Conservation (phyloP, 768 basidiomycete genomes). For the Boletellus sp. region DNA sequence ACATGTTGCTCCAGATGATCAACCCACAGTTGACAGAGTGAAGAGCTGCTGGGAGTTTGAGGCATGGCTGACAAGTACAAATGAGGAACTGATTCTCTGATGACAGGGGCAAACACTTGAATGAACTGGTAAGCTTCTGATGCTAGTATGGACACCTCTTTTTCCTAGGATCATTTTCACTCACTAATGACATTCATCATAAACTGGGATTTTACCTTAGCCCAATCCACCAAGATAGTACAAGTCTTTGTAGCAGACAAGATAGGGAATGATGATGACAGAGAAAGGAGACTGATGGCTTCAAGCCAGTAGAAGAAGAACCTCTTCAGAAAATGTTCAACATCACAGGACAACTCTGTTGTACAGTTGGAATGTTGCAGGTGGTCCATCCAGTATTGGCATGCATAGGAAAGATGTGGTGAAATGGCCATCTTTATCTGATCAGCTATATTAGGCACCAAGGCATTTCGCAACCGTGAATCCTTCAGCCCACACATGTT, state of each 20-base stretch:
- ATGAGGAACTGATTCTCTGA: background rate
- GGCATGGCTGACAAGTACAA: background rate
- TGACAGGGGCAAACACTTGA: background rate
- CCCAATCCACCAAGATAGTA: background rate
- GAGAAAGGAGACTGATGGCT: background rate
- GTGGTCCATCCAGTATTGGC: slow-evolving; percentile 3
- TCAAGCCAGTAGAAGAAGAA: slow-evolving; percentile 3
- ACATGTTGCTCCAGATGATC: background rate
- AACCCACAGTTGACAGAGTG: background rate
- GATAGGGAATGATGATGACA: background rate
- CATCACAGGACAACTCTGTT: background rate
- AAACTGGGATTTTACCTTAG: background rate
- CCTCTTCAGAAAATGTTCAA: slow-evolving; percentile 2
- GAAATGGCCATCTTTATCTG: background rate
- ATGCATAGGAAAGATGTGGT: background rate
- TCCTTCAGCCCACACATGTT: slow-evolving; percentile 6
- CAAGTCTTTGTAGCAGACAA: background rate
- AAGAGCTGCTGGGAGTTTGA: background rate
- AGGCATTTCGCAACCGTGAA: background rate
- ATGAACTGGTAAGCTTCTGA: background rate
- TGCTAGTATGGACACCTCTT: background rate
- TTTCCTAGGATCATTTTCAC: background rate
- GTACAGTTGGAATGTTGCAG: background rate
- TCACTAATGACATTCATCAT: background rate
- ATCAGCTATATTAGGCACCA: background rate